phyloP scores from a whole-genome alignment of 2,329 filamentous ascomycete genomes.

The Aaosphaeria arxii region DNA sequence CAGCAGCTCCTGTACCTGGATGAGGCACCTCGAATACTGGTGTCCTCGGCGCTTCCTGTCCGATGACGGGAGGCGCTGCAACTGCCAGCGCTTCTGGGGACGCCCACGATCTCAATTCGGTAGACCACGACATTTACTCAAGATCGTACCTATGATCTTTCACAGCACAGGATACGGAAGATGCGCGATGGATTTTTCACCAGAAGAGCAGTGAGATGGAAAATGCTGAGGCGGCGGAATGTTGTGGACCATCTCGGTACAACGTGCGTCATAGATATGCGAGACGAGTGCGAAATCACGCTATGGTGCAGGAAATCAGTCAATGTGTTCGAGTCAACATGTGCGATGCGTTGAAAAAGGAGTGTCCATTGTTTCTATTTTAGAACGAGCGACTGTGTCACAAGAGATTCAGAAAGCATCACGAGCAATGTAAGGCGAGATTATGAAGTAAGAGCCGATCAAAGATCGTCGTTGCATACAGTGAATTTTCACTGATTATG shows the following conservation, averaged over 20 bases:
- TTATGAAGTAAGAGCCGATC: constrained; percentile 25
- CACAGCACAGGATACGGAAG: no score
- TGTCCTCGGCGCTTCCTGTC: constrained; percentile 55
- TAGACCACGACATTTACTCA: constrained; percentile 34
- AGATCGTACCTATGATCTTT: no score
- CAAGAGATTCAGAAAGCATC: neutral
- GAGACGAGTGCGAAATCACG: no score
- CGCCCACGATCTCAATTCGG: constrained; percentile 44
- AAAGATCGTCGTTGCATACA: constrained; percentile 29
- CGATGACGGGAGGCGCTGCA: constrained; percentile 50
- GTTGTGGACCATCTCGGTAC: no score
- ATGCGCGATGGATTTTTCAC: no score
- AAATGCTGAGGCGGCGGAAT: no score
- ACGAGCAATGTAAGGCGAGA: neutral
- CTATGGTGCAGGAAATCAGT: no score
- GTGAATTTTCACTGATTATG: constrained; percentile 35
- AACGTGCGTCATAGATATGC: neutral
- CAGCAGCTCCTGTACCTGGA: constrained; percentile 49
- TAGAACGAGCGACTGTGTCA: no score
- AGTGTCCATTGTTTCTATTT: no score
- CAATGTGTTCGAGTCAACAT: no score
- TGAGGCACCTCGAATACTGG: constrained; percentile 52
- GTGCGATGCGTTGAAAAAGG: no score
- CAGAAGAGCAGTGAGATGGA: no score
- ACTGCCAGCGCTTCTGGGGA: constrained; percentile 25